Evolutionary conservation across 1,284 basidiomycete species (phyloP).

Genomic region (Schizophyllum amplum): DNA sequence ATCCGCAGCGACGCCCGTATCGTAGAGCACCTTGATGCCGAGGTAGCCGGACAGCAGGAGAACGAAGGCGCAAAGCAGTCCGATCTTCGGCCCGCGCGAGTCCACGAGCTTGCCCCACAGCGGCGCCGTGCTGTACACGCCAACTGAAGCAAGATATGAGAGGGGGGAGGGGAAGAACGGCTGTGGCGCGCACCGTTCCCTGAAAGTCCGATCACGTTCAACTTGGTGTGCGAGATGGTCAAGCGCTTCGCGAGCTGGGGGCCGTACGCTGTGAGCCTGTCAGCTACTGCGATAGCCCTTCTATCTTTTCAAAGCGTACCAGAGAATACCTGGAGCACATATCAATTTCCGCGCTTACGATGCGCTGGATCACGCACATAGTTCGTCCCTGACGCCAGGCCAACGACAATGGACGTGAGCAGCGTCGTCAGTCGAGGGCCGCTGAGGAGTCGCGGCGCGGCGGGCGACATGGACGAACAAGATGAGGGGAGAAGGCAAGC

Average conservation of each 20-base stretch:
- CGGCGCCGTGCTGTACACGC: constrained; percentile 46
- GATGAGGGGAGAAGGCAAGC: neutral
- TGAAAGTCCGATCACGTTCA: constrained; percentile 59
- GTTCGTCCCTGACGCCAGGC: constrained; percentile 53
- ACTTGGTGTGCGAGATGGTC: constrained; percentile 56
- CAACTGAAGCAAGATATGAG: constrained; percentile 30
- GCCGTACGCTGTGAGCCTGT: constrained; percentile 45
- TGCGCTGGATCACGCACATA: constrained; percentile 33
- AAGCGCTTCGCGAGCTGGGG: constrained; percentile 63
- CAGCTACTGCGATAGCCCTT: neutral
- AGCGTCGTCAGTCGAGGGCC: constrained; percentile 30
- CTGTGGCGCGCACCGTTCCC: constrained; percentile 41
- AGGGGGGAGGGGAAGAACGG: neutral
- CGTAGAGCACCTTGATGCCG: constrained; percentile 43
- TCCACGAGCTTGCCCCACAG: constrained; percentile 64
- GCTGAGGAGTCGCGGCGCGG: constrained; percentile 24
- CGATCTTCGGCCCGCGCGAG: constrained; percentile 44
- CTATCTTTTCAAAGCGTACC: constrained; percentile 26
- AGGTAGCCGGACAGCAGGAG: constrained; percentile 51
- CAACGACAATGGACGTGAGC: constrained; percentile 37
- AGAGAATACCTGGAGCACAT: constrained; percentile 28
- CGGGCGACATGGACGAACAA: neutral
- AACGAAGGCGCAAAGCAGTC: constrained; percentile 35
- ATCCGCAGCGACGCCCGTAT: constrained; percentile 26
- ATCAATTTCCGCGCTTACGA: neutral